Percentiles rank a stretch among this genome's conserved stretches.
phyloP scores from a whole-genome alignment of 768 basidiomycete species.

The Fomitopsis serialis region DNA sequence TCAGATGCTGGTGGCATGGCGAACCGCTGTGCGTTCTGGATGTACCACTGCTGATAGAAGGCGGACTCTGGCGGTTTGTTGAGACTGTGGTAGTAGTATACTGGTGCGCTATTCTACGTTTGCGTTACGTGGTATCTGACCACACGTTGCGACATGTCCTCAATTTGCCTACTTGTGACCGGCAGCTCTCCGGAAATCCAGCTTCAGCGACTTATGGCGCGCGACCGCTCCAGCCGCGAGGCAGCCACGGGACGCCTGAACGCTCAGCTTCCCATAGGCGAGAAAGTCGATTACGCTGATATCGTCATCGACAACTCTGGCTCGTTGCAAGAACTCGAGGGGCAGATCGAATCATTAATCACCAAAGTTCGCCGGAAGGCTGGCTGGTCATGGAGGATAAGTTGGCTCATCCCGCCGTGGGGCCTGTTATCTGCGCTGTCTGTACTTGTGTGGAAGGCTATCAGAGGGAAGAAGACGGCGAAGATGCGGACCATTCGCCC shows the following conservation, averaged over 20 bases:
- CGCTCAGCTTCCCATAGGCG: conserved; percentile 74
- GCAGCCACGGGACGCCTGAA: conserved; percentile 72
- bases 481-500: background rate
- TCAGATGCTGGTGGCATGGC: conserved; percentile 72
- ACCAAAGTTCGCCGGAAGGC: conserved; percentile 35
- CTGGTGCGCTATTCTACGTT: conserved; percentile 49
- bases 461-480: conserved; percentile 15
- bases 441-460: conserved; percentile 31
- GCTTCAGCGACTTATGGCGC: conserved; percentile 71
- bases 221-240: conserved; percentile 59
- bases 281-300: conserved; percentile 84
- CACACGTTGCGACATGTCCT: too few species aligned
- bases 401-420: conserved; percentile 54
- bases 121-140: background rate
- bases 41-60: conserved; percentile 89
- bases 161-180: background rate
- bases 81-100: conserved; percentile 86
- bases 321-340: conserved; percentile 56
- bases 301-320: conserved; percentile 88
- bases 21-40: conserved; percentile 80
- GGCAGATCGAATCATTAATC: conserved; percentile 43
- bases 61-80: conserved; percentile 78
- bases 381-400: conserved; percentile 57
- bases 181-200: conserved; percentile 78
- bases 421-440: conserved; percentile 43